Percentiles rank a stretch among this genome's conserved stretches.
Evolutionary conservation across 192 early-diverging fungal genomes (phyloP).

Genomic region (Gigaspora rosea): DNA sequence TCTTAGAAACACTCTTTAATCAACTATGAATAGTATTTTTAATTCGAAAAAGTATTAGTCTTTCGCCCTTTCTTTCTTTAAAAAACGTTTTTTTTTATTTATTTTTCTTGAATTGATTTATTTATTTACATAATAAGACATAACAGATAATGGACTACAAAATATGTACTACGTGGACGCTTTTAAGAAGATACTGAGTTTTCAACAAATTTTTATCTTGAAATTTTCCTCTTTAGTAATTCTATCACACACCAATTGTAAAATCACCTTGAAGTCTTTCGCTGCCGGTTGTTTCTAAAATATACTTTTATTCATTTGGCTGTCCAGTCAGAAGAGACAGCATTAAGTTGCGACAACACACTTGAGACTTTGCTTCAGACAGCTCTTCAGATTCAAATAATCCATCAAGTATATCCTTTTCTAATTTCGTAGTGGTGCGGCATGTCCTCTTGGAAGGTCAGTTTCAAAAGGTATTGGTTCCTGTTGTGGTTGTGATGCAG

Average conservation of each 20-base stretch:
- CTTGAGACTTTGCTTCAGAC: background rate
- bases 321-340: background rate
- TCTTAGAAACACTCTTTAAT: background rate
- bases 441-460: background rate
- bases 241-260: too few species aligned
- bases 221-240: too few species aligned
- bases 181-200: too few species aligned
- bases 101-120: background rate
- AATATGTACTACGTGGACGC: too few species aligned
- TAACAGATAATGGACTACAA: too few species aligned
- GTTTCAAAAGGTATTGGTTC: background rate
- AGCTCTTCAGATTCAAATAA: background rate
- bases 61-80: too few species aligned
- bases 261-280: too few species aligned
- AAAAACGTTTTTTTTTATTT: background rate
- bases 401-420: background rate
- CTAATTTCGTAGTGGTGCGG: background rate
- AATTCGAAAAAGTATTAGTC: background rate
- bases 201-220: too few species aligned
- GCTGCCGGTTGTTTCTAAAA: background rate
- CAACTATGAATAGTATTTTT: background rate
- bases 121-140: too few species aligned
- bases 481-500: background rate
- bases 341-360: background rate
- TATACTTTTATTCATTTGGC: background rate